Base-by-base conservation (phyloP, 495 filamentous ascomycete species). In the Articulospora tetracladia region DNA sequence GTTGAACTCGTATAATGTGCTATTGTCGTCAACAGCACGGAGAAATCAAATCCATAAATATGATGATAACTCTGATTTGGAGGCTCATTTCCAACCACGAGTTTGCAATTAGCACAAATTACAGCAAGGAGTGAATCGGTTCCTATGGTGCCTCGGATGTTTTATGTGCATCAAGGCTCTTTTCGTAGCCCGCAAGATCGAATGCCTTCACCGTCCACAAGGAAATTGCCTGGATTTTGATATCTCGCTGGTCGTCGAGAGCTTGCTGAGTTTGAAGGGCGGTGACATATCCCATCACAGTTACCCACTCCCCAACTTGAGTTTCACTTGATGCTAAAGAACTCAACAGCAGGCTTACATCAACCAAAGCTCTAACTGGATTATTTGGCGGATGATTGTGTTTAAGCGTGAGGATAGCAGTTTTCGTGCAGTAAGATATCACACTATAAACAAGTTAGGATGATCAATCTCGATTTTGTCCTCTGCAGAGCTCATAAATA, bases 231-330 rank as follows among this genome's bases (percentile, higher is more conserved):
- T 91, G 88, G 26, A 91, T 71, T n/a, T 26, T 19, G 48, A 63
- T 30, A 1, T 53, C 44, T 15, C 11, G 10, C 39, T 25, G 23
- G 7, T 17, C 26, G 19, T 15, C 13, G 25, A 10, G 25, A 28
- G 15, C 0, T 20, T 27, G 20, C 10, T 32, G 28, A 39, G 12
- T 53, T 36, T 32, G 62, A 24, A 39, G 17, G 17, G 69, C 68
- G 60, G 63, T 73, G 34, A 95, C 77, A 70, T 96, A 96, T 1
- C 93, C 94, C 55, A 97, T 80, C 0, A 97, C 81, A 70, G 96
- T 94, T 20, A 97, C 69, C 94, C 94, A 98, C 50, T 88, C 82
- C n/a, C 94, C 94, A 52, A 88, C 74, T 41, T 84, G 77, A 55
- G 86, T 78, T 26, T 90, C 84, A 54, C 86, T 83, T 27, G 79